These are phyloP conservation scores for Brasilioporus rufonigricans DNA, from an alignment of 768 basidiomycete species.

Conservation along the genomic window DNA sequence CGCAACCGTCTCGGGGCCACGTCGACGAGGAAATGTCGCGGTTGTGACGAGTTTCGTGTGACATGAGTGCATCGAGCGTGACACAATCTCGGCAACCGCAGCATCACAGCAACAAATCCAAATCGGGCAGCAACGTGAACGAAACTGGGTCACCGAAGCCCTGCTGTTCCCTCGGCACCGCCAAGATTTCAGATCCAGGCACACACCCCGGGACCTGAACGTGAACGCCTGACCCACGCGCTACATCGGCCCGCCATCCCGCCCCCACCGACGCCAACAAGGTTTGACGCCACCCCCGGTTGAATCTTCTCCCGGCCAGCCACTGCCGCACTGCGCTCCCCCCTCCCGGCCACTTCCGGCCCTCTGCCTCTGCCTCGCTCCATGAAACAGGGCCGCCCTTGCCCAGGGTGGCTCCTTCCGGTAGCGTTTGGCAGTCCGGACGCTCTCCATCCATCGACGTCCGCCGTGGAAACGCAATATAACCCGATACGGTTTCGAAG, in stretches of 20 bases:
- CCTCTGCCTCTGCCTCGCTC: background rate
- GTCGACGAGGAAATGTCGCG: slow-evolving; percentile 36
- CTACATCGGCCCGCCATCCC: slow-evolving; percentile 20
- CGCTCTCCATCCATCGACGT: background rate
- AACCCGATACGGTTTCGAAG: slow-evolving; percentile 22
- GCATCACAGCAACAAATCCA: slow-evolving; percentile 32
- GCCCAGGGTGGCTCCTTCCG: background rate
- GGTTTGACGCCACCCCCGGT: slow-evolving; percentile 19
- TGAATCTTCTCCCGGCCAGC: slow-evolving; percentile 9
- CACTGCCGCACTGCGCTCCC: background rate
- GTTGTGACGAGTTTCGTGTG: slow-evolving; percentile 23
- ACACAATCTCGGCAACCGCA: slow-evolving; percentile 34
- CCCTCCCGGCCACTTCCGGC: slow-evolving; percentile 15
- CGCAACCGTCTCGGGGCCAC: slow-evolving; percentile 32
- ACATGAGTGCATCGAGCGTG: slow-evolving; percentile 26
- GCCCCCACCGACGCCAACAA: slow-evolving; percentile 19
- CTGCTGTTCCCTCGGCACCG: slow-evolving; percentile 40
- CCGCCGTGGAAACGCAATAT: slow-evolving; percentile 16
- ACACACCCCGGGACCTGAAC: slow-evolving; percentile 22
- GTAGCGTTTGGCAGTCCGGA: background rate
- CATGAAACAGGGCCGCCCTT: slow-evolving; percentile 14
- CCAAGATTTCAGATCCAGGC: slow-evolving; percentile 42
- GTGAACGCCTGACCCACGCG: slow-evolving; percentile 10
- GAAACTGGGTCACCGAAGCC: slow-evolving; percentile 29
- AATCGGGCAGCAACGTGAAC: slow-evolving; percentile 36